A percentile compares a stretch with the other conserved stretches of the same genome.
Conservation (phyloP, 2,329 filamentous ascomycete genomes). For the Leptographium wingfieldii region DNA sequence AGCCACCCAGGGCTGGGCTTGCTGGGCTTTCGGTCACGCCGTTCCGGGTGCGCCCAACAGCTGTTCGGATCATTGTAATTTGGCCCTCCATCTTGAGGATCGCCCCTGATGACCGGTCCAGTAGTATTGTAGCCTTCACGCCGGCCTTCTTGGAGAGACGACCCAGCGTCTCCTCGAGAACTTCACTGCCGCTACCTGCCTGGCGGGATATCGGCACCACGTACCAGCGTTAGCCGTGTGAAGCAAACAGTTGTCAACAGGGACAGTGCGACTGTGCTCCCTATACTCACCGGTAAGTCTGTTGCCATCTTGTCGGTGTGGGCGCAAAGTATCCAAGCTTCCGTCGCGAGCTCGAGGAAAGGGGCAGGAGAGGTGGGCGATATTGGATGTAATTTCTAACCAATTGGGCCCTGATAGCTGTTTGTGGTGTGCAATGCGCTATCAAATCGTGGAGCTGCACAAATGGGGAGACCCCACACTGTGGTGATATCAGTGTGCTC, state of each 20-base stretch:
- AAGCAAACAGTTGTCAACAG: neutral
- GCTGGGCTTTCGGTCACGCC: neutral
- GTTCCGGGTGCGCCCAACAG: constrained; percentile 13
- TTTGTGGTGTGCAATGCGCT: neutral
- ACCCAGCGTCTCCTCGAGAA: constrained; percentile 51
- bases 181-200: constrained; percentile 39
- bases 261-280: neutral
- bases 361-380: neutral
- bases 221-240: neutral
- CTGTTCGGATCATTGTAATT: constrained; percentile 42
- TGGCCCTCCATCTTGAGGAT: constrained; percentile 67
- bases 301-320: constrained; percentile 9
- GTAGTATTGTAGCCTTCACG: constrained; percentile 64
- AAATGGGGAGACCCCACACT: neutral
- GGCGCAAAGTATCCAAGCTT: neutral
- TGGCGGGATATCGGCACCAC: constrained; percentile 14
- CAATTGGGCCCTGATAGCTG: neutral
- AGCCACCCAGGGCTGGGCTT: constrained; percentile 7
- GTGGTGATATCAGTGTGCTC: neutral
- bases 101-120: constrained; percentile 58
- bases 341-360: neutral
- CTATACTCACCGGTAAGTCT: constrained; percentile 7
- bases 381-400: neutral
- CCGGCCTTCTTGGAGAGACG: constrained; percentile 66
- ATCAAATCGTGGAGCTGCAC: neutral